Base-by-base conservation (phyloP, 495 filamentous ascomycete species). In the Chlorociboria aeruginascens region DNA sequence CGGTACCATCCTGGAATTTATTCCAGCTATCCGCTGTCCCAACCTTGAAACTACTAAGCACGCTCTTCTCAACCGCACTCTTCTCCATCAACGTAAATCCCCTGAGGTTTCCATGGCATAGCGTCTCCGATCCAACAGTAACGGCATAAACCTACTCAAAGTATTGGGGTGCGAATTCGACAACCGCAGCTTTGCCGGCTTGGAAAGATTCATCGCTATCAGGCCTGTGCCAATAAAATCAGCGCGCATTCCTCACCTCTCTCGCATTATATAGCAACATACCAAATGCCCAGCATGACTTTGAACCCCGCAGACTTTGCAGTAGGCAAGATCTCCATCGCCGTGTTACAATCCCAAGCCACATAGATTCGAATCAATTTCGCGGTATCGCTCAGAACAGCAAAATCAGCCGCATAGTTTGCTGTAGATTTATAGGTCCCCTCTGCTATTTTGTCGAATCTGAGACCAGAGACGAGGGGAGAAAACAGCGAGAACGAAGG, bases 21-120 rank as follows among this genome's bases (percentile, higher is more conserved):
- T 89, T 89, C 85, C 85, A 90, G 61, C 72, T 78, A 66, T 90
- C 85, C 6, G 84, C 85, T 14, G 82, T 87, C 45, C 85, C 85
- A 33, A 89, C 73, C 58, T 76, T 77, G 53, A 80, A 63, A 8
- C n/a, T 32, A 28, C 56, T 64, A 39, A 73, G 77, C 38, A 66
- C 61, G 11, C 63, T 60, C 63, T 77, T 73, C 28, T 83, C 72
- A 37, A 76, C 70, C 41, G 76, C 61, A 61, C 89, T 86, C 56
- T 79, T 78, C 32, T 59, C 61, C 48, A 79, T 61, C 34, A 90
- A 77, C 51, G 79, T 60, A 8, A 66, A 59, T 13, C 76, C 84
- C 32, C 74, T 85, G 60, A 86, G 71, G 60, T 79, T 81, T 45
- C 76, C 74, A 35, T 85, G 80, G 70, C 89, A 90, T 31, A 90